Percentiles rank a stretch among this genome's conserved stretches.
Conservation (phyloP, 2,329 filamentous ascomycete genomes). For the Mycogone perniciosa region DNA sequence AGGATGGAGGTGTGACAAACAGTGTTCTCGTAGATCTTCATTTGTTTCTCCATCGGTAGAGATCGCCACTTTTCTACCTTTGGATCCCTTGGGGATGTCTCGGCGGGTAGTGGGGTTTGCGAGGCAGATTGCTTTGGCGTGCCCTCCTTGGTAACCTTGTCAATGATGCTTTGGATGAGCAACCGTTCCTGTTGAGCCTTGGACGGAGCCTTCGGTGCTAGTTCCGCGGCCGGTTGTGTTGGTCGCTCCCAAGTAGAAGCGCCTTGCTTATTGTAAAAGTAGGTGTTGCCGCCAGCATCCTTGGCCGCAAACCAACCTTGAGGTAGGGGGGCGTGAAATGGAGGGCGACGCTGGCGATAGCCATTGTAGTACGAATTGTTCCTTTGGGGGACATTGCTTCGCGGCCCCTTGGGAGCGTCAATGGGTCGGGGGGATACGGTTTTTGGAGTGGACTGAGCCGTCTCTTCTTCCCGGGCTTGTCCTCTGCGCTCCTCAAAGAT, state of each 20-base stretch:
- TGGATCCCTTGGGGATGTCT: constrained; percentile 48
- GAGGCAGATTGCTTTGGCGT: constrained; percentile 48
- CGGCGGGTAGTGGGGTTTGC: constrained; percentile 58
- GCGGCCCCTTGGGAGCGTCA: constrained; percentile 52
- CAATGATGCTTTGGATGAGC: constrained; percentile 75
- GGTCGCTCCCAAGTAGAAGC: constrained; percentile 78
- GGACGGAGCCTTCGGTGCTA: constrained; percentile 57
- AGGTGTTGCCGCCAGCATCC: constrained; percentile 63
- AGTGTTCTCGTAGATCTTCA: constrained; percentile 91
- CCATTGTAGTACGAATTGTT: constrained; percentile 41
- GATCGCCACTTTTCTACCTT: constrained; percentile 67
- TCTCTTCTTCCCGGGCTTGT: constrained; percentile 38
- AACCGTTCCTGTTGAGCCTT: constrained; percentile 59
- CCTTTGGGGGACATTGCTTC: constrained; percentile 52
- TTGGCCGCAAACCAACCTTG: constrained; percentile 79
- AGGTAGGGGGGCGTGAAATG: constrained; percentile 56
- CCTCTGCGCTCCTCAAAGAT: constrained; percentile 58
- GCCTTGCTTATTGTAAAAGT: constrained; percentile 79
- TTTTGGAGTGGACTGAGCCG: constrained; percentile 31
- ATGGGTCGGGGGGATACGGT: constrained; percentile 39
- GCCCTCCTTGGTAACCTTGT: constrained; percentile 68
- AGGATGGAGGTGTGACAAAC: constrained; percentile 46
- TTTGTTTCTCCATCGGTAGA: constrained; percentile 74
- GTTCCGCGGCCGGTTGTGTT: constrained; percentile 60
- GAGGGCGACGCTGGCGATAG: constrained; percentile 47